Evolutionary conservation across 78 protist species (phyloP).

Genomic region (Dictyostelium capitatum): DNA sequence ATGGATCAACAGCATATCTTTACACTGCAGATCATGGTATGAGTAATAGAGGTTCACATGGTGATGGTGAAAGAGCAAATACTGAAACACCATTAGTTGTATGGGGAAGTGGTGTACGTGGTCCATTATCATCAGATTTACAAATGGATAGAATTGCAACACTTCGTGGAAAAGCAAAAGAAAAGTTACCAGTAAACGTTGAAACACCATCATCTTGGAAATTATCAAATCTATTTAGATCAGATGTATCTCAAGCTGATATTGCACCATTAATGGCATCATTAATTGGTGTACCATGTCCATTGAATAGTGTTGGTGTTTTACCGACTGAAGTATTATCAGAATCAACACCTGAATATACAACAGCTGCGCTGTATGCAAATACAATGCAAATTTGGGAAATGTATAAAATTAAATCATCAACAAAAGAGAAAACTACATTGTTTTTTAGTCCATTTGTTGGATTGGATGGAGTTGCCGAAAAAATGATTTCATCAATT

Average conservation of each 20-base stretch:
- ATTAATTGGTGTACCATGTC: constrained; percentile 87
- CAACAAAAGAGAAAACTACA: constrained; percentile 4
- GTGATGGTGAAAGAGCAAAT: constrained; percentile 92
- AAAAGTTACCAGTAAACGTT: constrained; percentile 3
- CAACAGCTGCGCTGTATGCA: constrained; percentile 43
- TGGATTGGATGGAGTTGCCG: constrained; percentile 22
- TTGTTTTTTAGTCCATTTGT: constrained; percentile 56
- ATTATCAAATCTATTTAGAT: constrained; percentile 8
- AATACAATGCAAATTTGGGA: constrained; percentile 83
- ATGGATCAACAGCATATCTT: constrained; percentile 85
- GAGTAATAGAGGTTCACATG: constrained; percentile 92
- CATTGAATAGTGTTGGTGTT: constrained; percentile 90
- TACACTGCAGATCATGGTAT: constrained; percentile 96
- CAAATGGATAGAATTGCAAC: constrained; percentile 53
- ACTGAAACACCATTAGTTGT: constrained; percentile 93
- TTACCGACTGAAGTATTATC: constrained; percentile 86
- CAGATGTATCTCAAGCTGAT: constrained; percentile 92
- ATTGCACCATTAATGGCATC: constrained; percentile 90
- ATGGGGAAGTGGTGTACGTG: constrained; percentile 93
- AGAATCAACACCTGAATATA: constrained; percentile 14
- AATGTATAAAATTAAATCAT: constrained; percentile 57
- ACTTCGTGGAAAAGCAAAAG: constrained; percentile 77
- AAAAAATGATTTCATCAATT: neutral
- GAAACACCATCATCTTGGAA: constrained; percentile 81
- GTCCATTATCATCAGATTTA: constrained; percentile 41